Evolutionary conservation across 352 stramenopile species (phyloP), one percentile per base, ranked within the genome.

Genomic region (Phytophthora pini): DNA sequence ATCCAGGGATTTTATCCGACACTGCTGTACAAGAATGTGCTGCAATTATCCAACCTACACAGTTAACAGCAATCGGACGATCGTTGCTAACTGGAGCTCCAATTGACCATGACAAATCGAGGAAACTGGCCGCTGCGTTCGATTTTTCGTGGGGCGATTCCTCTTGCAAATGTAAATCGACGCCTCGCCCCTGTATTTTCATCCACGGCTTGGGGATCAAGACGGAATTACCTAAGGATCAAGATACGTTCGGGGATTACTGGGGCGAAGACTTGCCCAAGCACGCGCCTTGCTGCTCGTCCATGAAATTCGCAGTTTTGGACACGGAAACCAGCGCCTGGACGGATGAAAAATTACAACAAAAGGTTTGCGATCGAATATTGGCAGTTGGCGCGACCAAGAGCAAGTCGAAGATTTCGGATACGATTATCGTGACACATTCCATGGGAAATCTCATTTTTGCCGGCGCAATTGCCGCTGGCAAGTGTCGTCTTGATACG

Each of bases 401-500:
- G 5, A 15, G 7, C 1, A 53, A n/a, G 3, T 24, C 58, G 8
- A 20, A 4, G 17, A 49, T 66, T 41, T 10, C 49, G 7, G 50
- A 66, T 39, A 66, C 58, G 6, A 66, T 66, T 24, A 32, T 66
- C n/a, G 26, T 66, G 20, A 55, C 58, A 10, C 58, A 66, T 31
- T 61, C 49, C 2, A 66, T 66, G 50, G 17, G 58, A 3, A 52
- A 41, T 29, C 20, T 56, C 5, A 61, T 69, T 13, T 17, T 73
- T 27, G 65, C 51, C 20, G 58, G 65, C 5, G 65, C 58, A 0
- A 56, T 69, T 15, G 58, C 65, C 5, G 59, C 45, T 11, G 36
- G 49, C 20, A 60, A 53, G 4, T 69, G 65, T 43, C 43, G 17
- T 13, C 10, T 73, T 4, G 65, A 55, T 15, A 7, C 50, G 12